phyloP scores from a whole-genome alignment of 192 early-diverging fungal genomes.

The Backusella mclennaniae region DNA sequence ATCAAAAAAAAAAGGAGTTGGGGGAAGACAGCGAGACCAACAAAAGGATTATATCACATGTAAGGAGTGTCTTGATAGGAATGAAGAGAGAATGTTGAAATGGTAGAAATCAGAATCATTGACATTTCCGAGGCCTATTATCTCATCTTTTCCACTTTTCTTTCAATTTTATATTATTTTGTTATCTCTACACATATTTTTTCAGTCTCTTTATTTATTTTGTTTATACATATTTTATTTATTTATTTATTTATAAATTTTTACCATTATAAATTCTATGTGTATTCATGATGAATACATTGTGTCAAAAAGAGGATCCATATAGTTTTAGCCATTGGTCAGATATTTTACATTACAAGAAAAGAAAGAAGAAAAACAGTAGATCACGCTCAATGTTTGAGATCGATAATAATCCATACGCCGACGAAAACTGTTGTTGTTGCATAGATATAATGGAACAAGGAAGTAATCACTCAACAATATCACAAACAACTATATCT shows the following conservation, averaged over 20 bases:
- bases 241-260: neutral
- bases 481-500: neutral
- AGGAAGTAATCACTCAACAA: neutral
- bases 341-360: slow-evolving; percentile 4
- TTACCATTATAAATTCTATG: neutral
- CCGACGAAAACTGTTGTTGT: slow-evolving; percentile 7
- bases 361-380: slow-evolving; percentile 13
- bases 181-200: neutral
- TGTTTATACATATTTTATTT: neutral
- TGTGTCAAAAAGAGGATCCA: neutral
- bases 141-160: neutral
- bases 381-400: slow-evolving; percentile 9
- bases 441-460: slow-evolving; percentile 1
- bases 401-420: neutral
- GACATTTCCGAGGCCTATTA: neutral
- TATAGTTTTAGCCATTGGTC: neutral
- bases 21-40: neutral
- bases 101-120: slow-evolving; percentile 5
- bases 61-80: slow-evolving; percentile 2
- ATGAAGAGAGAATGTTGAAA: neutral
- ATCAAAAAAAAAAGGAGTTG: neutral
- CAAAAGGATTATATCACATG: neutral
- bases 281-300: neutral
- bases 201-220: neutral
- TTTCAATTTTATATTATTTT: neutral